Conservation (phyloP, 257 asterid genomes). For the Solanum tacnaense region DNA sequence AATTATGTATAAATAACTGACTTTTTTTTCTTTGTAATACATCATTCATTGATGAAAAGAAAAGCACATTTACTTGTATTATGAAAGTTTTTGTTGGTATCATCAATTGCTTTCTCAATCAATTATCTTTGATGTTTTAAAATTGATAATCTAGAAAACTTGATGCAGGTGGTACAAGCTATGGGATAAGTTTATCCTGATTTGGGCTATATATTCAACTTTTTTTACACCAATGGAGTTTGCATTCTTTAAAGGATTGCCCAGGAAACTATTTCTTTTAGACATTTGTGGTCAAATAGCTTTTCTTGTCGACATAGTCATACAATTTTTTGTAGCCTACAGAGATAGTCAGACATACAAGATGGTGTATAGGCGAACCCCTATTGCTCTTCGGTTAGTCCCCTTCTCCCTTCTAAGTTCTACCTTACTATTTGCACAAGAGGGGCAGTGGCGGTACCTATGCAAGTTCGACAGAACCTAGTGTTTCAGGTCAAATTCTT, state of each 20-base stretch:
- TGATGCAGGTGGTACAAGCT: conserved; percentile 30
- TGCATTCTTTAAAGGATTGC: conserved; percentile 36
- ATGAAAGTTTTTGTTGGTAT: no score
- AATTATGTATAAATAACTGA: neutral
- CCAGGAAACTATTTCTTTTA: conserved; percentile 21
- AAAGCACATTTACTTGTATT: neutral
- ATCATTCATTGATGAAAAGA: neutral
- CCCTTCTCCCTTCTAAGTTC: neutral
- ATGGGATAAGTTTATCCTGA: conserved; percentile 33
- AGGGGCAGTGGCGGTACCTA: neutral
- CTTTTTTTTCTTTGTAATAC: neutral
- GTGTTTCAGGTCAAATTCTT: neutral
- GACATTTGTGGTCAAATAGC: conserved; percentile 29
- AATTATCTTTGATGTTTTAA: neutral
- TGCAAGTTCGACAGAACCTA: neutral
- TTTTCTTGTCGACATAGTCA: conserved; percentile 25
- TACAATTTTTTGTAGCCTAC: conserved; percentile 33
- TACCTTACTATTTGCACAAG: neutral
- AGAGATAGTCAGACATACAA: conserved; percentile 32
- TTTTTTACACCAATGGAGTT: conserved; percentile 37
- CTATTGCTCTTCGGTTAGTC: conserved; percentile 31
- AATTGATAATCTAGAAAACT: neutral
- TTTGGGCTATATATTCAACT: conserved; percentile 35
- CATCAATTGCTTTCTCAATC: neutral
- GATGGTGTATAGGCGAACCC: conserved; percentile 20